phyloP scores from a whole-genome alignment of 495 filamentous ascomycete species.

The Neurospora terricola region DNA sequence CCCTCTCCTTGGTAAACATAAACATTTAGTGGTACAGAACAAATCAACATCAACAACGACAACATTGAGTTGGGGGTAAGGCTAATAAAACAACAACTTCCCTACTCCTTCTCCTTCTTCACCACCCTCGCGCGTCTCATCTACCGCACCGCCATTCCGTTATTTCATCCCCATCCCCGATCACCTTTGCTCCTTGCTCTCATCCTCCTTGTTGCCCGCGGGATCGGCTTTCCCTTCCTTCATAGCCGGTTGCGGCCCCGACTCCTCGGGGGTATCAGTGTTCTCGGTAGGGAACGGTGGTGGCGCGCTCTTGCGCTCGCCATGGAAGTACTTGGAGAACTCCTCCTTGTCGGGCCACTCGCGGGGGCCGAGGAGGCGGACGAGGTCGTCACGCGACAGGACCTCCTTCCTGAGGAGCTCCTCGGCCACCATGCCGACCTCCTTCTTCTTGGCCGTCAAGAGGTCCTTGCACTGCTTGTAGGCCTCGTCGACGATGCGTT shows the following conservation, averaged over 20 bases:
- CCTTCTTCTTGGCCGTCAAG: constrained; percentile 72
- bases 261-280: constrained; percentile 23
- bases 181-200: constrained; percentile 2
- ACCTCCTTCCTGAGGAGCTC: constrained; percentile 89
- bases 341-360: constrained; percentile 77
- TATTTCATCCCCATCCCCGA: neutral
- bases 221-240: constrained; percentile 7
- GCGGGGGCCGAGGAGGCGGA: constrained; percentile 73
- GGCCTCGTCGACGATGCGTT: constrained; percentile 79
- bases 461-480: constrained; percentile 83
- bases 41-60: neutral
- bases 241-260: constrained; percentile 9
- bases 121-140: neutral
- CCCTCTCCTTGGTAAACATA: neutral
- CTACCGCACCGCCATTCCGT: neutral
- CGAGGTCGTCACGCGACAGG: constrained; percentile 78
- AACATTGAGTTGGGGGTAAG: neutral
- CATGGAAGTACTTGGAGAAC: constrained; percentile 86
- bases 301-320: constrained; percentile 32
- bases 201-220: constrained; percentile 1
- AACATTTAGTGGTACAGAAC: neutral
- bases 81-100: neutral
- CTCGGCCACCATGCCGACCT: constrained; percentile 84
- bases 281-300: constrained; percentile 45
- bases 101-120: neutral